Percentiles rank a stretch among this genome's conserved stretches.
Evolutionary conservation across 2,329 filamentous ascomycete genomes (phyloP).

Genomic region (Monilinia polystroma): DNA sequence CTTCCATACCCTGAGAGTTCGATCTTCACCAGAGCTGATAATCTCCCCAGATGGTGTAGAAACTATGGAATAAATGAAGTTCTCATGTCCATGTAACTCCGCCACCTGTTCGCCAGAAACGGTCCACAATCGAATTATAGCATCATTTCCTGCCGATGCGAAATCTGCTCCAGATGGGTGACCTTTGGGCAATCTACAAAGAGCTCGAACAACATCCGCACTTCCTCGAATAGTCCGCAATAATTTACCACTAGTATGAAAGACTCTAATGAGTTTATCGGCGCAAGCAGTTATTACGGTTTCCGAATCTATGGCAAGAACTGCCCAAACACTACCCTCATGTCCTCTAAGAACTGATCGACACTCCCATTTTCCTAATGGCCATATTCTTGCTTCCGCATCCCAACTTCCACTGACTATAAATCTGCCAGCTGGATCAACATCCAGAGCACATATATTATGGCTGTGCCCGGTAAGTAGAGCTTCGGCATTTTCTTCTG

Average conservation of each 20-base stretch:
- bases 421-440: slow-evolving; percentile 67
- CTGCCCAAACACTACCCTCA: slow-evolving; percentile 84
- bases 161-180: slow-evolving; percentile 87
- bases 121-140: slow-evolving; percentile 83
- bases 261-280: slow-evolving; percentile 85
- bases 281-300: slow-evolving; percentile 90
- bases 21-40: slow-evolving; percentile 88
- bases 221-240: slow-evolving; percentile 66
- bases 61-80: slow-evolving; percentile 87
- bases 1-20: slow-evolving; percentile 89
- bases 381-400: slow-evolving; percentile 82
- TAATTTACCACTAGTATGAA: slow-evolving; percentile 63
- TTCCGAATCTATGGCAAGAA: slow-evolving; percentile 75
- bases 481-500: slow-evolving; percentile 77
- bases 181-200: slow-evolving; percentile 73
- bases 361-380: slow-evolving; percentile 79
- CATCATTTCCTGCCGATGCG: slow-evolving; percentile 91
- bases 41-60: slow-evolving; percentile 80
- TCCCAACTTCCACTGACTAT: slow-evolving; percentile 96
- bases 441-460: slow-evolving; percentile 86
- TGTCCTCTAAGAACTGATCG: slow-evolving; percentile 72
- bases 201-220: slow-evolving; percentile 81
- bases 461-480: slow-evolving; percentile 81
- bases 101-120: slow-evolving; percentile 72
- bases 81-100: slow-evolving; percentile 84